A percentile compares a stretch with the other conserved stretches of the same genome.
Evolutionary conservation across 2,329 filamentous ascomycete species (phyloP).

Genomic region (Phyllosticta paracitricarpa): DNA sequence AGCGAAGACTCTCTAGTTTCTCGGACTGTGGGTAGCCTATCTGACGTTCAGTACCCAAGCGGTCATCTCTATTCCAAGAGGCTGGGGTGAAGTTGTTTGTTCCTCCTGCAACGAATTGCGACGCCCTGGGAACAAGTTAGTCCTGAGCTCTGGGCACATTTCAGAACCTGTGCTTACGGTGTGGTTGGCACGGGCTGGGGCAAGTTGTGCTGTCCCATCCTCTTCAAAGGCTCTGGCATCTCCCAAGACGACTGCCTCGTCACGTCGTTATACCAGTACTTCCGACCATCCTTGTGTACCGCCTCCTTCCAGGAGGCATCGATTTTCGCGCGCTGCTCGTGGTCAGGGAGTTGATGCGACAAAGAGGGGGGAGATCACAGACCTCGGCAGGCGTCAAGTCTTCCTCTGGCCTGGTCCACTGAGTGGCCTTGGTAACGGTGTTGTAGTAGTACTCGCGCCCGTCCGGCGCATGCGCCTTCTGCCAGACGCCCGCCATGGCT

Average conservation of each 20-base stretch:
- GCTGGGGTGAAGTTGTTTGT: conserved; percentile 30
- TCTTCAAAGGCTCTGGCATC: conserved; percentile 55
- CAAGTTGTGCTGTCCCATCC: conserved; percentile 44
- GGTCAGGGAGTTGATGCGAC: conserved; percentile 14
- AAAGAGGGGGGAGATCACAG: conserved; percentile 13
- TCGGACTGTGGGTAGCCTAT: conserved; percentile 29
- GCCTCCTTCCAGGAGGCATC: conserved; percentile 91
- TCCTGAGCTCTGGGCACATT: background rate
- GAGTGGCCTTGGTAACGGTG: conserved; percentile 69
- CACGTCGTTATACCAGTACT: conserved; percentile 90
- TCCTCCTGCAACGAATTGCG: conserved; percentile 52
- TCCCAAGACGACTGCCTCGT: conserved; percentile 91
- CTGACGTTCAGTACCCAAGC: conserved; percentile 37
- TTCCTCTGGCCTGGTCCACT: conserved; percentile 91
- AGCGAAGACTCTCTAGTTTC: conserved; percentile 6
- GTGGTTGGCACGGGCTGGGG: conserved; percentile 22
- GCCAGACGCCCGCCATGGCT: conserved; percentile 52
- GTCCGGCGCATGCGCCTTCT: conserved; percentile 70
- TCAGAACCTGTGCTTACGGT: conserved; percentile 35
- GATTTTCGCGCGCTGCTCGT: conserved; percentile 61
- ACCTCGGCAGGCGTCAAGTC: conserved; percentile 79
- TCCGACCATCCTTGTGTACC: conserved; percentile 71
- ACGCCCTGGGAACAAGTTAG: conserved; percentile 23
- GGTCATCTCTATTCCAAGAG: conserved; percentile 16
- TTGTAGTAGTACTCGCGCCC: conserved; percentile 92